Conservation (phyloP, 1,284 basidiomycete genomes). For the Filobasidium uniguttulatum region DNA sequence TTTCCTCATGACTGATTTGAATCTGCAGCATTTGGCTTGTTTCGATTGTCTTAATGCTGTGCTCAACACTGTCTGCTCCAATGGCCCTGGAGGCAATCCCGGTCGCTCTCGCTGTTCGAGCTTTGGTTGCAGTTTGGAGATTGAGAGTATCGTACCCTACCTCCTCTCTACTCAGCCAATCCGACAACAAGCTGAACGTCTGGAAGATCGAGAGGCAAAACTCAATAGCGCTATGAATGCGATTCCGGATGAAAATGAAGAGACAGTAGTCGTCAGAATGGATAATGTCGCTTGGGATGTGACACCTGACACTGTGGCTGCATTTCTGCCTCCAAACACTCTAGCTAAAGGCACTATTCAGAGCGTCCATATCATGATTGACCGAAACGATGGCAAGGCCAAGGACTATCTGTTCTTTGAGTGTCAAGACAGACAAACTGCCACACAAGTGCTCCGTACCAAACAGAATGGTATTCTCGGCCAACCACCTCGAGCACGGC, state of each 20-base stretch:
- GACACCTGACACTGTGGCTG: slow-evolving; percentile 28
- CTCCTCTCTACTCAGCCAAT: background rate
- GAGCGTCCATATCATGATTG: slow-evolving; percentile 34
- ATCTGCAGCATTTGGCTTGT: slow-evolving; percentile 11
- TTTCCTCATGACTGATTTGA: background rate
- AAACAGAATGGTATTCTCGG: slow-evolving; percentile 32
- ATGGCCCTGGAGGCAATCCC: slow-evolving; percentile 4
- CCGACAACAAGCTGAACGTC: background rate
- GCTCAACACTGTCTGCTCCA: slow-evolving; percentile 13
- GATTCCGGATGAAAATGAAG: background rate
- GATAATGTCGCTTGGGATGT: slow-evolving; percentile 38
- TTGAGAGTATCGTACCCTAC: slow-evolving; percentile 1
- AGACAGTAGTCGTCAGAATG: slow-evolving; percentile 27
- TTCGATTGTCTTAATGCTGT: slow-evolving; percentile 13
- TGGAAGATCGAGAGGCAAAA: background rate
- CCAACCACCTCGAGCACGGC: slow-evolving; percentile 26
- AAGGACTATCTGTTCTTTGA: slow-evolving; percentile 38
- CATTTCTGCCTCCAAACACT: slow-evolving; percentile 26
- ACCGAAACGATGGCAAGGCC: slow-evolving; percentile 30
- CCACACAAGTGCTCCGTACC: slow-evolving; percentile 25
- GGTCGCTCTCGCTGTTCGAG: slow-evolving; percentile 3
- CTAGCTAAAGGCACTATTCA: slow-evolving; percentile 23
- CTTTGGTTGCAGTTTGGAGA: slow-evolving; percentile 1
- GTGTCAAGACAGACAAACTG: slow-evolving; percentile 24
- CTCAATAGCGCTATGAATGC: background rate